Base-by-base conservation (phyloP, 179 eudicot species). In the Corrigiola litoralis region DNA sequence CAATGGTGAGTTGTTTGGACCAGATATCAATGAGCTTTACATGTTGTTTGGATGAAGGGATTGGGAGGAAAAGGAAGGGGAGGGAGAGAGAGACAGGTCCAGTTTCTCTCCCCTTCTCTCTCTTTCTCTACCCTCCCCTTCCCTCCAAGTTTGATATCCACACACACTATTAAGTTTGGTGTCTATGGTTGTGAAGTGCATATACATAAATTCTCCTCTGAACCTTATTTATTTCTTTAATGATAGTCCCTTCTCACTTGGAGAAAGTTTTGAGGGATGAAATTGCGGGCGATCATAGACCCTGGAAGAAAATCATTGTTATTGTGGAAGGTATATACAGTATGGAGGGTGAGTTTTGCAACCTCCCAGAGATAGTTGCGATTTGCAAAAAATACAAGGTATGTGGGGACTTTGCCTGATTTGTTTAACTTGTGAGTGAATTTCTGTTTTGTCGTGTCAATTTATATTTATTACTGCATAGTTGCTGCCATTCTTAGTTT, bases 371-470 rank as follows among this genome's bases (percentile, higher is more conserved):
- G 78, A 84, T 94, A 48, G 95, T 91, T 60, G 75, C 96, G 24
- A 71, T 94, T 66, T 88, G 97, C 95, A 94, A 94, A 83, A 94
- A 88, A 81, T 94, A 90, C 82, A 94, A 94, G 97, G 99, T 88
- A 75, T 42, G 67, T 4, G 61, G 25, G 31, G 12, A 14, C 51
- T 27, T 70, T 32, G 7, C 6, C 16, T 46, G 31, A 58, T 17
- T 34, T 27, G 6, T 21, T 12, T 34, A 49, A 32, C 29, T 52
- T 62, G 3, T 55, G 49, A 42, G 27, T 11, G 7, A 36, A 12
- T 49, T 5, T 1, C 14, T 37, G 27, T 34, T 34, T 25, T 47
- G n/a, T n/a, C 18, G 2, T 47, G 27, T 25, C 14, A 28, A 18
- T n/a, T n/a, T n/a, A n/a, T n/a, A n/a, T n/a, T n/a, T n/a, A n/a